Conservation (phyloP, 495 filamentous ascomycete genomes). For the Aspergillus wentii region DNA sequence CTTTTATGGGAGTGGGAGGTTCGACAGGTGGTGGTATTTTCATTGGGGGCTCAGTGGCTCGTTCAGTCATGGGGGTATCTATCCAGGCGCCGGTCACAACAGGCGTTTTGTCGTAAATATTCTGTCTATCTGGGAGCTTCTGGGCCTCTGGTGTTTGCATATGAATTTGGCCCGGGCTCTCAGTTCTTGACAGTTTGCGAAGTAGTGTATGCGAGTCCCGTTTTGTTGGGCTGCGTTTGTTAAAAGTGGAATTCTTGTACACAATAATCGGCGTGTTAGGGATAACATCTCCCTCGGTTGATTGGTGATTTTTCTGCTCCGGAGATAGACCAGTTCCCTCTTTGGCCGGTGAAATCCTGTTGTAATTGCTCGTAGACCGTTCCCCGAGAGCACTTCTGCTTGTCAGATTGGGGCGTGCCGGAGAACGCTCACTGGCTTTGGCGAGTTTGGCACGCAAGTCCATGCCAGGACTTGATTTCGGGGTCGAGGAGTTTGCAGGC, state of each 20-base stretch:
- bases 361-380: slow-evolving; percentile 14
- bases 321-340: slow-evolving; percentile 15
- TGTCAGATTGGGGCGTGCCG: slow-evolving; percentile 9
- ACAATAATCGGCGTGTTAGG: slow-evolving; percentile 52
- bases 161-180: slow-evolving; percentile 38
- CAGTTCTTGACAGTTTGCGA: slow-evolving; percentile 56
- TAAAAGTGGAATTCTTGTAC: slow-evolving; percentile 37
- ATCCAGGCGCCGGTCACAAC: slow-evolving; percentile 48
- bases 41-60: slow-evolving; percentile 20
- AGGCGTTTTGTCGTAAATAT: slow-evolving; percentile 45
- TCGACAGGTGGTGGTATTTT: slow-evolving; percentile 26
- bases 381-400: slow-evolving; percentile 15
- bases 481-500: slow-evolving; percentile 3
- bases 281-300: slow-evolving; percentile 33
- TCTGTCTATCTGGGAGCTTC: slow-evolving; percentile 35
- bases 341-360: slow-evolving; percentile 11
- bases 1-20: slow-evolving; percentile 5
- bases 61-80: slow-evolving; percentile 47
- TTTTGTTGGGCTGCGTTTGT: slow-evolving; percentile 27
- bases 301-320: slow-evolving; percentile 19
- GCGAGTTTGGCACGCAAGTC: slow-evolving; percentile 10
- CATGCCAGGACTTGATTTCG: slow-evolving; percentile 10
- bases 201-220: slow-evolving; percentile 65
- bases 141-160: slow-evolving; percentile 29
- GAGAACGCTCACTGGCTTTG: slow-evolving; percentile 15